Evolutionary conservation across 129 eudicot species (phyloP).

Genomic region (Flaveria brownii): DNA sequence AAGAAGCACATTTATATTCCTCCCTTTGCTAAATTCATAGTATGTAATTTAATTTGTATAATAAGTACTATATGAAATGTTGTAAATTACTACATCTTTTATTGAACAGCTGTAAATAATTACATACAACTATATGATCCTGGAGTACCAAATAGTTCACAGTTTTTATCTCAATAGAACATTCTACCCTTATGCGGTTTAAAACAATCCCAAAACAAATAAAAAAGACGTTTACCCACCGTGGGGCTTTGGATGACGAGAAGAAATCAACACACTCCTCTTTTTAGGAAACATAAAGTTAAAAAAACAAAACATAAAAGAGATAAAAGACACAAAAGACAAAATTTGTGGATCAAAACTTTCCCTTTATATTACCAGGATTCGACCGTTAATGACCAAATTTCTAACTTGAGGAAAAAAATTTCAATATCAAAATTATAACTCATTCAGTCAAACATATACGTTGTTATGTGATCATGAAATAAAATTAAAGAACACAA

Average conservation of each 20-base stretch:
- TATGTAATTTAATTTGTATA: too few relatives aligned
- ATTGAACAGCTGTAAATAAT: too few relatives aligned
- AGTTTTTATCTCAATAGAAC: too few relatives aligned
- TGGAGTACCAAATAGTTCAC: too few relatives aligned
- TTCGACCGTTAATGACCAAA: constrained; percentile 19
- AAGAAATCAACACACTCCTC: constrained; percentile 24
- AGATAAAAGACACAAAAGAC: constrained; percentile 12
- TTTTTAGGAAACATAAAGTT: constrained; percentile 33
- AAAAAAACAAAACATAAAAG: not conserved
- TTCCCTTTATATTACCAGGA: not conserved
- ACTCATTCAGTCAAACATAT: not conserved
- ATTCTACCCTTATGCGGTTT: too few relatives aligned
- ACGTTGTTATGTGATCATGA: constrained; percentile 3
- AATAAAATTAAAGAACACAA: not conserved
- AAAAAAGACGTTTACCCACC: constrained; percentile 37
- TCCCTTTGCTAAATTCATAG: too few relatives aligned
- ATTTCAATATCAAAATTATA: not conserved
- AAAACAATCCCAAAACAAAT: not conserved
- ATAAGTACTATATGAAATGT: too few relatives aligned
- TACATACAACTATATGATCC: too few relatives aligned
- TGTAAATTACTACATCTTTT: too few relatives aligned
- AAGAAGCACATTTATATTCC: too few relatives aligned
- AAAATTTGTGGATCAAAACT: constrained; percentile 23
- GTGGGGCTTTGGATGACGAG: constrained; percentile 33
- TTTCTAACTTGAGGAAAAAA: not conserved